These are phyloP conservation scores for Phialemonium atrogriseum DNA, from an alignment of 2,329 filamentous ascomycete species.

Conservation along the genomic window DNA sequence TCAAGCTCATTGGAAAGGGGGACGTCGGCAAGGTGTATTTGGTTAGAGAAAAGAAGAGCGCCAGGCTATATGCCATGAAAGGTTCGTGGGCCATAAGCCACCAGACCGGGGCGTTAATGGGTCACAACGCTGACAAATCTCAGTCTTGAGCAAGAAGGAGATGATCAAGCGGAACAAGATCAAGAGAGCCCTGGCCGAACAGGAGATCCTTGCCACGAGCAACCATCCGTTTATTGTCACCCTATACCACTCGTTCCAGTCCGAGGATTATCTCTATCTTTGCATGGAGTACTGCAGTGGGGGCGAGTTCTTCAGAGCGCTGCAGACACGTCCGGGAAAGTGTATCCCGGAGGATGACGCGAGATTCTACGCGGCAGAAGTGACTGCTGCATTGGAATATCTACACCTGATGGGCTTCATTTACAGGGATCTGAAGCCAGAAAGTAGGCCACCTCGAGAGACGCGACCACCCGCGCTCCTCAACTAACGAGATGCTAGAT, in stretches of 20 bases:
- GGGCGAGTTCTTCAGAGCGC: conserved; percentile 93
- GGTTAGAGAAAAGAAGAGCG: conserved; percentile 96
- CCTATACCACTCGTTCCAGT: conserved; percentile 97
- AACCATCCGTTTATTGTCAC: conserved; percentile 99
- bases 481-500: conserved; percentile 50
- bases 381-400: conserved; percentile 93
- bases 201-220: conserved; percentile 95
- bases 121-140: conserved; percentile 25
- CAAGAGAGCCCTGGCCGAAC: conserved; percentile 93
- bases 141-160: conserved; percentile 98
- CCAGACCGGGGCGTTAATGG: neutral
- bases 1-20: conserved; percentile 97
- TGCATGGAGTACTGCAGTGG: conserved; percentile 99
- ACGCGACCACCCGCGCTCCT: conserved; percentile 5
- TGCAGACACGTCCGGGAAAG: conserved; percentile 94
- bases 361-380: conserved; percentile 93
- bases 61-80: conserved; percentile 95
- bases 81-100: conserved; percentile 46
- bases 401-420: conserved; percentile 99
- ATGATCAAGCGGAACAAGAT: conserved; percentile 99
- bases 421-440: conserved; percentile 93
- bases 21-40: conserved; percentile 98
- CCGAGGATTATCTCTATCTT: conserved; percentile 95
- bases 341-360: conserved; percentile 96
- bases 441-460: conserved; percentile 59